Base-by-base conservation (phyloP, 2,329 filamentous ascomycete genomes). In the Rasamsonia emersonii region DNA sequence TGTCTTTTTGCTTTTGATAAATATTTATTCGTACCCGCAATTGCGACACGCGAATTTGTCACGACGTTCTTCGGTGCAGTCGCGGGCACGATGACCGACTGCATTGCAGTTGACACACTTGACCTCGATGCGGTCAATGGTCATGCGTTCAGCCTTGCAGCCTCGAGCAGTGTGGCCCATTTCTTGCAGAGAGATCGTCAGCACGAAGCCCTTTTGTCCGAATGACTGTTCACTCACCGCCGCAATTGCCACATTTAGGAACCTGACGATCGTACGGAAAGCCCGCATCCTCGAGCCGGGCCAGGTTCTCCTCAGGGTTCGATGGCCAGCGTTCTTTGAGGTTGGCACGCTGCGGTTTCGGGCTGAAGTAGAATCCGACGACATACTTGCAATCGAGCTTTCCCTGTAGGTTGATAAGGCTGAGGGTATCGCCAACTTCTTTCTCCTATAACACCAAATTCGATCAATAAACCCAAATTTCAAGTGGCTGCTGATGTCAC, bases 331-430 rank as follows among this genome's bases (percentile, higher is more conserved):
- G 62, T 2, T 58, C 52, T 13, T 58, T 53, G 13, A 68, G 59
- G 25, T 55, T 61, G 9, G 53, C 53, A 33, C 70, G 68, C 38
- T 63, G 62, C 4, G 68, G 58, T 40, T 68, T 65, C 9, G 50
- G 40, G 9, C 51, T 60, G 42, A 60, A 64, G 47, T 64, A 71
- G 48, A 70, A 67, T 1, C 62, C 62, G 33, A 73, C 59, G 16
- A 63, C 56, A 36, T 65, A 75, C 38, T 65, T 64, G 49, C 67
- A 65, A 36, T 66, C 62, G 11, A 61, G 44, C 32, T 70, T 67
- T 28, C 72, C 72, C 39, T 71, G 61, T 7, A 74, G 56, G 38
- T 71, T 63, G 41, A 75, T 64, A 15, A 71, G 57, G 28, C 61
- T 71, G 44, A 65, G 64, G 25, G 59, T 62, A 18, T 60, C 54